A percentile compares a stretch with the other conserved stretches of the same genome.
Evolutionary conservation across 768 basidiomycete species (phyloP).

Genomic region (Russula griseocarnosa): DNA sequence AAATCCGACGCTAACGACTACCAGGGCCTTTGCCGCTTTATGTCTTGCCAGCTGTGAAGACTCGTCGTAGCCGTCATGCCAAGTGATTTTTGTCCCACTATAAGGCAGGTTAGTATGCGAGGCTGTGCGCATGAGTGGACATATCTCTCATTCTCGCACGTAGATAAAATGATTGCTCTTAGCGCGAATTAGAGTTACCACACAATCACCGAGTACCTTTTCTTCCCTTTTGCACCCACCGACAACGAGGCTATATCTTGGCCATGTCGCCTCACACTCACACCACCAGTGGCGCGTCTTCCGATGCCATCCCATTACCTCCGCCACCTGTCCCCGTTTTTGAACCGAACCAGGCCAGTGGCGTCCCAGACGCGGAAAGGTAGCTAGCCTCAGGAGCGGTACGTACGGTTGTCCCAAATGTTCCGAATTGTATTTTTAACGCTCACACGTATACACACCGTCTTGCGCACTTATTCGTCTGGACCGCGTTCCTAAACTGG

Average conservation of each 20-base stretch:
- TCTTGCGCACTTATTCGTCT: neutral
- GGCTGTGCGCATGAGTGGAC: neutral
- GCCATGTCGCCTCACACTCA: neutral
- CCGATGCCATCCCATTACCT: neutral
- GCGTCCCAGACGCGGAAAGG: neutral
- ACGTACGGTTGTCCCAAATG: neutral
- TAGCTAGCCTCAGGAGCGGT: neutral
- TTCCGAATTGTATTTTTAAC: neutral
- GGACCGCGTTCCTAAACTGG: constrained; percentile 10
- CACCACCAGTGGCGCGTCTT: neutral
- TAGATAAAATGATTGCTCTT: neutral
- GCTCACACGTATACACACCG: neutral
- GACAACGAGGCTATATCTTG: neutral
- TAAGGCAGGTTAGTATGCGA: neutral
- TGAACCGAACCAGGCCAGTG: neutral
- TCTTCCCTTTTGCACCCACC: neutral
- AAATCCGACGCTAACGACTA: neutral
- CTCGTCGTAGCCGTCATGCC: neutral
- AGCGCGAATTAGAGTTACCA: neutral
- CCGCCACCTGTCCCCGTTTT: neutral
- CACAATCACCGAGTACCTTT: neutral
- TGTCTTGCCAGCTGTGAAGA: neutral
- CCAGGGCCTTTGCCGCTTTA: no score
- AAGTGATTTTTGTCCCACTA: neutral
- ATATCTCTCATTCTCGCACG: neutral